Base-by-base conservation (phyloP, 2,329 filamentous ascomycete species). In the Exophiala mesophila region DNA sequence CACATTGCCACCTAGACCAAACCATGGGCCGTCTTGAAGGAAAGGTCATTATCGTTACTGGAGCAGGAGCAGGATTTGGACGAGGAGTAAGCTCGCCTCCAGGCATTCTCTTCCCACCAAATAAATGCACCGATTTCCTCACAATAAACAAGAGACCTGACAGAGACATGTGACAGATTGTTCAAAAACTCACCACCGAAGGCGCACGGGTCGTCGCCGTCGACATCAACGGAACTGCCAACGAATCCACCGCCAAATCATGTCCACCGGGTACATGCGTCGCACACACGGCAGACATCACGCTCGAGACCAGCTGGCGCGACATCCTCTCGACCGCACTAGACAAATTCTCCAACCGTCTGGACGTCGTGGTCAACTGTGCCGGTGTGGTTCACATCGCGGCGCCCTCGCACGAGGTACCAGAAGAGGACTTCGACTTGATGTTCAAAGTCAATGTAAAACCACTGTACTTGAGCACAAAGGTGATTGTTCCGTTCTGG, bases 371-470 rank as follows among this genome's bases (percentile, higher is more conserved):
- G 13, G 32, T 34, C 13, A 34, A 34, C 32, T 34, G 32, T 34
- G 32, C 32, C 4, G 32, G 32, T 17, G 32, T 34, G 4, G 32
- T 34, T 9, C 32, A 34, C 32, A 34, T 34, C n/a, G 32, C 32
- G 9, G 13, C 13, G 4, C 32, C 32, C 7, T 34, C 32, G 32
- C 32, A 34, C 16, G 32, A 34, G 18, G 32, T 34, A 15, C 32
- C 32, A 9, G 32, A 34, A 19, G 32, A 34, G 13, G 13, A 34
- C 9, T 53, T 53, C 33, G 50, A 53, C 19, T 19, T 47, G 10
- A 38, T 53, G 37, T 50, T 53, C 39, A 39, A 44, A 7, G 50
- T 53, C 34, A 53, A 53, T 29, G 50, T 53, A 18, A 50, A 50
- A 36, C 47, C 50, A 13, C n/a, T 53, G 37, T 53, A 53, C 35